phyloP scores from a whole-genome alignment of 306 rosid genomes.

The Inga laurina region DNA sequence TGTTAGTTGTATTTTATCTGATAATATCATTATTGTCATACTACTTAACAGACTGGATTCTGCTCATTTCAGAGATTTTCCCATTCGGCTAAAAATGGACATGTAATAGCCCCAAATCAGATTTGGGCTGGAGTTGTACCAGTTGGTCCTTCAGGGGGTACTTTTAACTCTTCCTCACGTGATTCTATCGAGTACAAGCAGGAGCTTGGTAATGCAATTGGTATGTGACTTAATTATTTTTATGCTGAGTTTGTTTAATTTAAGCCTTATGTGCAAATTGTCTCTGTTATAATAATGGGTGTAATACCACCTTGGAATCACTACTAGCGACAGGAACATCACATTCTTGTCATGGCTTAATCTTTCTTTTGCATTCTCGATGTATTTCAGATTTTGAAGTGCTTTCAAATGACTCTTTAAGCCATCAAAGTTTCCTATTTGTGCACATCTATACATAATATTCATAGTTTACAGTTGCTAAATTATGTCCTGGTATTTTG shows the following conservation, averaged over 20 bases:
- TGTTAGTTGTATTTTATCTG: slow-evolving; percentile 30
- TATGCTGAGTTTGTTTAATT: slow-evolving; percentile 19
- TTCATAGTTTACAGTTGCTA: slow-evolving; percentile 26
- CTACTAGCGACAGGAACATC: slow-evolving; percentile 12
- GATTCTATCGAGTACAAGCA: slow-evolving; percentile 77
- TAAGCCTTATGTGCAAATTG: slow-evolving; percentile 20
- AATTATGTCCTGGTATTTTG: slow-evolving; percentile 1
- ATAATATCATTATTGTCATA: slow-evolving; percentile 28
- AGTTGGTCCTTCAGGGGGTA: slow-evolving; percentile 80
- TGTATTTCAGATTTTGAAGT: slow-evolving; percentile 29
- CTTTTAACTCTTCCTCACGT: slow-evolving; percentile 89
- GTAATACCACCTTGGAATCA: slow-evolving; percentile 23
- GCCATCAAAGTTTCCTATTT: slow-evolving; percentile 1
- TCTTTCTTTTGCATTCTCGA: slow-evolving; percentile 22
- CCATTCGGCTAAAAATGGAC: slow-evolving; percentile 87
- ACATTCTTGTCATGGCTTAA: slow-evolving; percentile 16
- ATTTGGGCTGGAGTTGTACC: slow-evolving; percentile 98
- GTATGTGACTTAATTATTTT: slow-evolving; percentile 46
- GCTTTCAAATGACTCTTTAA: slow-evolving; percentile 27
- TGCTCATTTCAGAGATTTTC: slow-evolving; percentile 72
- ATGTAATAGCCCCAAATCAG: slow-evolving; percentile 86
- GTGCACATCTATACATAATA: neutral
- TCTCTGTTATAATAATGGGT: slow-evolving; percentile 16
- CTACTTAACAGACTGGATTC: slow-evolving; percentile 32
- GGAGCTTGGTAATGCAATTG: slow-evolving; percentile 97